These are phyloP conservation scores for Aspergillus sparsus DNA, from an alignment of 495 filamentous ascomycete genomes.

Conservation along the genomic window DNA sequence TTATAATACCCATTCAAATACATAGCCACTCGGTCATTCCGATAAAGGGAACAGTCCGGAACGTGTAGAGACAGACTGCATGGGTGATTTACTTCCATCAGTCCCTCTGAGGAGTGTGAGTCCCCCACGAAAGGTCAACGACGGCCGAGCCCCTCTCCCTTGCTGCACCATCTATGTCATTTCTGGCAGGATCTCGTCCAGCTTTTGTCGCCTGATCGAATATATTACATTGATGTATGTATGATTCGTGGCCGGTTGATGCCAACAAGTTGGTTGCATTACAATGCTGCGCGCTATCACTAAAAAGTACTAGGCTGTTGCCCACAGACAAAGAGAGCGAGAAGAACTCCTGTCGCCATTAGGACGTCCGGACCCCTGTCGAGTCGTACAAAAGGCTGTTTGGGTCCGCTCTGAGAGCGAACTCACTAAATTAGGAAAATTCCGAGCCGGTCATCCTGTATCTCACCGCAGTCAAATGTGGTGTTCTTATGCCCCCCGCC, in stretches of 20 bases:
- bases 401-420: not conserved
- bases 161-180: not conserved
- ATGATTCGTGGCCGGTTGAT: not conserved
- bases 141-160: not conserved
- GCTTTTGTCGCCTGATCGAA: not conserved
- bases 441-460: not conserved
- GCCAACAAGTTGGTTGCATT: not conserved
- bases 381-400: not conserved
- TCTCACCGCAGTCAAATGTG: not conserved
- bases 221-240: not conserved
- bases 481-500: not conserved
- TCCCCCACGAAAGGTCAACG: not conserved
- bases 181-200: not conserved
- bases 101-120: not conserved
- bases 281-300: not conserved
- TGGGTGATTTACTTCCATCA: not conserved
- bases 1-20: not conserved
- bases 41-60: not conserved
- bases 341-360: not conserved
- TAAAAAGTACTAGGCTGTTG: not conserved
- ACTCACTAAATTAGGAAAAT: not conserved
- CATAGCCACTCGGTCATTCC: not conserved
- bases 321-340: not conserved
- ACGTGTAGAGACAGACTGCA: not conserved
- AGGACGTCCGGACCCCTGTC: not conserved